phyloP scores from a whole-genome alignment of 1,284 basidiomycete species.

The Trichosporon ovoides region DNA sequence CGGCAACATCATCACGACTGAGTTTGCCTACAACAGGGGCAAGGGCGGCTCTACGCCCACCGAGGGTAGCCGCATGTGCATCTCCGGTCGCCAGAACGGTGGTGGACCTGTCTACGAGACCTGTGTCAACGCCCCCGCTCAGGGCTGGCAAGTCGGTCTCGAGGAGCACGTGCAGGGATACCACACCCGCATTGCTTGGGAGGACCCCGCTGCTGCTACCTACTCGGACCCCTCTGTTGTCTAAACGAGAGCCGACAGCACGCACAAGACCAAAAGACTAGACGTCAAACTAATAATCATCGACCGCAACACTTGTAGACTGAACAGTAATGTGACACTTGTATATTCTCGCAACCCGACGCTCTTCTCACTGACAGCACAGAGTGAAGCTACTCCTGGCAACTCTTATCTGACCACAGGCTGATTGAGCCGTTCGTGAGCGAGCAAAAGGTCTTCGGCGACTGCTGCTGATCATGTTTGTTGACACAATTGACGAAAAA shows the following conservation, averaged over 20 bases:
- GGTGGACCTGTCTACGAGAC: neutral
- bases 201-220: neutral
- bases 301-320: no score
- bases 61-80: neutral
- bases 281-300: no score
- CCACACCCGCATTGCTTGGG: neutral
- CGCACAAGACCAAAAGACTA: no score
- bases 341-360: no score
- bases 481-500: no score
- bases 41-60: neutral
- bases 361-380: no score
- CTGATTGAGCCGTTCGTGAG: no score
- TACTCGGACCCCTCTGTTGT: neutral
- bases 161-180: neutral
- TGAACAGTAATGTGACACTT: no score
- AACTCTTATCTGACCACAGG: no score
- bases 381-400: no score
- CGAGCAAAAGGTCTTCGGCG: no score
- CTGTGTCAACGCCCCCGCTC: neutral
- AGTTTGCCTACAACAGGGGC: neutral
- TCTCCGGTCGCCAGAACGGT: neutral
- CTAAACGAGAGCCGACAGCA: neutral
- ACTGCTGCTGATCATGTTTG: no score
- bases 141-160: neutral
- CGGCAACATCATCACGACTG: neutral